A percentile compares a stretch with the other conserved stretches of the same genome.
Evolutionary conservation across 2,329 filamentous ascomycete genomes (phyloP).

Genomic region (Onygenales sp.): DNA sequence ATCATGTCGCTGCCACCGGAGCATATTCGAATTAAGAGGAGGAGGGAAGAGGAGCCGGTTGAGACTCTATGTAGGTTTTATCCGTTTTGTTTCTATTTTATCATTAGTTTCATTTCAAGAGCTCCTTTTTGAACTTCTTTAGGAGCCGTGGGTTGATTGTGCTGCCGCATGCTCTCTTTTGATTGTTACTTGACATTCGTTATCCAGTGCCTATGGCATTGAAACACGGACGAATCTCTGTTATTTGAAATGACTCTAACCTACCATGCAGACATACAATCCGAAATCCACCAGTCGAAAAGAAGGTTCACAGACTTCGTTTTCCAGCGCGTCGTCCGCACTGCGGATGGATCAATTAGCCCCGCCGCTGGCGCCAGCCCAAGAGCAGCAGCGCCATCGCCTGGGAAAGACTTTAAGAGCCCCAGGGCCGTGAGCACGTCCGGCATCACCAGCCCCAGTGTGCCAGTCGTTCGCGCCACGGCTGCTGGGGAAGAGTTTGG

Average conservation of each 20-base stretch:
- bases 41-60: slow-evolving; percentile 47
- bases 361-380: slow-evolving; percentile 10
- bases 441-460: slow-evolving; percentile 12
- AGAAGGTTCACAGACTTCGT: slow-evolving; percentile 40
- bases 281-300: slow-evolving; percentile 35
- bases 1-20: slow-evolving; percentile 40
- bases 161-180: too few species aligned
- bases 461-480: slow-evolving; percentile 33
- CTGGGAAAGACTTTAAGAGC: neutral
- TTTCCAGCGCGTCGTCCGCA: slow-evolving; percentile 33
- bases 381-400: neutral
- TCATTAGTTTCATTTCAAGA: neutral
- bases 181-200: neutral
- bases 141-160: neutral
- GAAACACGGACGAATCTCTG: neutral
- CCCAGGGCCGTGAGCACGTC: slow-evolving; percentile 6
- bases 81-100: slow-evolving; percentile 2
- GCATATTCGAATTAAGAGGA: slow-evolving; percentile 46
- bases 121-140: neutral
- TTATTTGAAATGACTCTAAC: neutral
- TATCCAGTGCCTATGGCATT: neutral
- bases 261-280: slow-evolving; percentile 32
- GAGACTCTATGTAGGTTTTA: slow-evolving; percentile 40
- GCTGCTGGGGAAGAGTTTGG: slow-evolving; percentile 33
- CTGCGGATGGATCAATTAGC: slow-evolving; percentile 11